Base-by-base conservation (phyloP, 257 asterid species). In the Vinca minor region DNA sequence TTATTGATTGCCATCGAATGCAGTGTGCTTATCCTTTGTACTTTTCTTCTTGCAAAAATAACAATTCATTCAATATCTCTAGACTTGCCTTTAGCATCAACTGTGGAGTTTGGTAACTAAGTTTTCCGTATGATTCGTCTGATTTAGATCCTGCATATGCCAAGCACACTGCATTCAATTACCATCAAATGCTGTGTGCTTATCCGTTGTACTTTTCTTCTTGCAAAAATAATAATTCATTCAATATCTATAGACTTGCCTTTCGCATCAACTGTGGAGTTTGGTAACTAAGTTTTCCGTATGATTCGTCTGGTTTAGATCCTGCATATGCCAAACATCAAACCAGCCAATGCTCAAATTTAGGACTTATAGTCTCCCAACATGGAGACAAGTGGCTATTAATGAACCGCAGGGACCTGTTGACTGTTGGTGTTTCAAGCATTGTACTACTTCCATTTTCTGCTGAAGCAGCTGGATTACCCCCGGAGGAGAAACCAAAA, bases 401-500 rank as follows among this genome's bases (percentile, higher is more conserved):
- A 10, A 32, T 56, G 34, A 63, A 46, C 44, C 73, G 77, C n/a
- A 68, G 77, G 65, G 73, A 63, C 28, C 64, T 65, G 50, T 14
- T 73, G n/a, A 26, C 77, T 55, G 15, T 68, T 68, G 73, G 73
- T 13, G 28, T 68, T 62, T 57, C 77, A n/a, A 73, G 54, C 60
- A 34, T 57, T 7, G 21, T 73, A 17, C 47, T 63, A 23, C 1
- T 31, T 26, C 1, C 69, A 4, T 29, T 76, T 70, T 66, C 66
- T 69, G 76, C 81, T 42, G 79, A 77, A 62, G 96, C 95, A 28
- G 95, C 93, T 77, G 97, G 97, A 42, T 81, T 92, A 82, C 97
- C 98, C 39, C 97, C 87, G 1, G 97, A 92, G 73, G 87, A 92
- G 50, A 87, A 89, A 68, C 96, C 97, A 41, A 92, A 67, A 78